Base-by-base conservation (phyloP, 1,284 basidiomycete genomes). In the Tylopilus sp. region DNA sequence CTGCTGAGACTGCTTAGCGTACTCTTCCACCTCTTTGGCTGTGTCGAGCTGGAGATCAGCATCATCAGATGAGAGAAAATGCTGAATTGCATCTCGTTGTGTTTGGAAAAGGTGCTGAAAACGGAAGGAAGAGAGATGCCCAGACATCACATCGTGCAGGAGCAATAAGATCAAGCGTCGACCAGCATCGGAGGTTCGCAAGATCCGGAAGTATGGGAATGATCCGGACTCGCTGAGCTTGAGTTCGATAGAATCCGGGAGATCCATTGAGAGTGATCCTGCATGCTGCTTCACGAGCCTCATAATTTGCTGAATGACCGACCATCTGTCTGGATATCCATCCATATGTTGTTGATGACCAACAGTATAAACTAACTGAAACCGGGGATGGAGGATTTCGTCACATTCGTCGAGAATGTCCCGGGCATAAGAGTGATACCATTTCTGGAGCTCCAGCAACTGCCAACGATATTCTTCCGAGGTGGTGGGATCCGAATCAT, bases 351-450 rank as follows among this genome's bases (percentile, higher is more conserved):
- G 67, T 57, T 83, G 83, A 4, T 74, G 60, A 29, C 82, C 83
- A 16, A 81, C 70, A 0, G 84, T 83, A 65, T 81, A 81, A 12
- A 81, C 63, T 19, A 86, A 75, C 59, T 85, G 85, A 29, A 29
- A 29, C 6, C 29, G 29, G 6, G 29, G 29, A 29, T 29, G 29
- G 6, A 29, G 29, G 29, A 29, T 29, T 29, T 29, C 29, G 29
- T 29, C 29, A 6, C 29, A 29, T 29, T 29, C 29, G 29, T 29
- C 29, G 29, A 81, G 65, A 55, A 81, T 75, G 57, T 81, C 80
- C 33, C 79, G 72, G 13, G 72, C 60, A 36, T 71, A 53, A 1
- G 60, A 47, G 10, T 71, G 63, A 15, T 81, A 60, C 77, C 76
- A 81, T n/a, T 58, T 59, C 39, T 78, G 74, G 6, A 65, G 57